Conservation (phyloP, 192 early-diverging fungal species). For the Entomortierella parvispora region DNA sequence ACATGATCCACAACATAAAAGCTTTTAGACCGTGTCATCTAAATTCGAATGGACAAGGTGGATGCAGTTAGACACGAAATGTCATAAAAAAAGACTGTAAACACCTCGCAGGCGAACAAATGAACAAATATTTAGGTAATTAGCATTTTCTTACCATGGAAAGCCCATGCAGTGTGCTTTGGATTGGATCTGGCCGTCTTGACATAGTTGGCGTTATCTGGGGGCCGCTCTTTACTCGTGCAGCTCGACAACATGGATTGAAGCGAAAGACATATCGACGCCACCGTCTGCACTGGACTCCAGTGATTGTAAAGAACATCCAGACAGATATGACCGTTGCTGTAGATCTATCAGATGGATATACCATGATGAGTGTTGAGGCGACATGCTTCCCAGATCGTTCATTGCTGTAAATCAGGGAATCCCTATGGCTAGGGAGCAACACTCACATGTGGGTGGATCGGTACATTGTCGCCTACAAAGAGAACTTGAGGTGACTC, state of each 20-base stretch:
- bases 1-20: not conserved
- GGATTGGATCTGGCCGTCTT: constrained; percentile 62
- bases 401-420: constrained; percentile 5
- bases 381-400: not conserved
- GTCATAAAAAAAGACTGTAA: not conserved
- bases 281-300: constrained; percentile 92
- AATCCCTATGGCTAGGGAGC: not conserved
- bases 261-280: constrained; percentile 88
- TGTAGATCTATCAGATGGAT: constrained; percentile 64
- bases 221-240: constrained; percentile 63
- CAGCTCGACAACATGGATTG: constrained; percentile 93
- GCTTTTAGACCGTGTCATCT: constrained; percentile 41
- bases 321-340: constrained; percentile 97
- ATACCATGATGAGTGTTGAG: not conserved
- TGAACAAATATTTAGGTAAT: too few species aligned
- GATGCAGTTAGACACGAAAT: not conserved
- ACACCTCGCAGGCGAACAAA: too few species aligned
- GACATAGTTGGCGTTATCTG: constrained; percentile 66
- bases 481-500: constrained; percentile 81
- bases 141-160: constrained; percentile 52
- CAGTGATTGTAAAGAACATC: constrained; percentile 96
- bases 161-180: constrained; percentile 70
- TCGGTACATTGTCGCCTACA: constrained; percentile 62
- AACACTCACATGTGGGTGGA: constrained; percentile 75
- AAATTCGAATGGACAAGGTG: not conserved